phyloP scores from a whole-genome alignment of 2,329 filamentous ascomycete species.

The Pseudophaeomoniella oleicola region DNA sequence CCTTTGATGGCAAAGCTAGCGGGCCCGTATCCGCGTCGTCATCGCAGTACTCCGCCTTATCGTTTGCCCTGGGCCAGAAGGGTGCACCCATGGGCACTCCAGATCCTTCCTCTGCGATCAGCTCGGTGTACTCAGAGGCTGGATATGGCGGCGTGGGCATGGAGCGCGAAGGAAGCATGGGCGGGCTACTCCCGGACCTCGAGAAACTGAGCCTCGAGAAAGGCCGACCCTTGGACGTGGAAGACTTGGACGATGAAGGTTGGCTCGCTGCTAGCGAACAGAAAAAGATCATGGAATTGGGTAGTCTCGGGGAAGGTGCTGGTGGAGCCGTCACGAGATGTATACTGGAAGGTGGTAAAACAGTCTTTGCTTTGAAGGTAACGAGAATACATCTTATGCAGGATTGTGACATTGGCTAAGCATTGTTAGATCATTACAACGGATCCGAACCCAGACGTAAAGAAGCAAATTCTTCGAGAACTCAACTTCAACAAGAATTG shows the following conservation, averaged over 20 bases:
- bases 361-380: slow-evolving; percentile 91
- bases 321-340: slow-evolving; percentile 90
- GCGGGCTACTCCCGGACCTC: slow-evolving; percentile 59
- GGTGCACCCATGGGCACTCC: slow-evolving; percentile 51
- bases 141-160: slow-evolving; percentile 62
- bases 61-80: slow-evolving; percentile 59
- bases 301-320: slow-evolving; percentile 83
- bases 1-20: slow-evolving; percentile 59
- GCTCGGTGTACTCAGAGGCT: slow-evolving; percentile 67
- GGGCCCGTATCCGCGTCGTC: slow-evolving; percentile 74
- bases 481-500: slow-evolving; percentile 97
- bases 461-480: slow-evolving; percentile 95
- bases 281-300: slow-evolving; percentile 74
- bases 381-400: background rate
- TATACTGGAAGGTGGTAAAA: slow-evolving; percentile 79
- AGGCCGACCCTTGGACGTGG: slow-evolving; percentile 73
- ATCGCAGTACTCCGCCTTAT: slow-evolving; percentile 72
- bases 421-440: slow-evolving; percentile 79
- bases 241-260: slow-evolving; percentile 85
- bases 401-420: slow-evolving; percentile 2
- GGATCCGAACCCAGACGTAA: slow-evolving; percentile 92
- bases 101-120: slow-evolving; percentile 79
- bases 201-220: slow-evolving; percentile 72
- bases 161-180: slow-evolving; percentile 71
- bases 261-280: slow-evolving; percentile 90